Evolutionary conservation across 2,329 filamentous ascomycete genomes (phyloP).

Genomic region (Fusarium chaquense): DNA sequence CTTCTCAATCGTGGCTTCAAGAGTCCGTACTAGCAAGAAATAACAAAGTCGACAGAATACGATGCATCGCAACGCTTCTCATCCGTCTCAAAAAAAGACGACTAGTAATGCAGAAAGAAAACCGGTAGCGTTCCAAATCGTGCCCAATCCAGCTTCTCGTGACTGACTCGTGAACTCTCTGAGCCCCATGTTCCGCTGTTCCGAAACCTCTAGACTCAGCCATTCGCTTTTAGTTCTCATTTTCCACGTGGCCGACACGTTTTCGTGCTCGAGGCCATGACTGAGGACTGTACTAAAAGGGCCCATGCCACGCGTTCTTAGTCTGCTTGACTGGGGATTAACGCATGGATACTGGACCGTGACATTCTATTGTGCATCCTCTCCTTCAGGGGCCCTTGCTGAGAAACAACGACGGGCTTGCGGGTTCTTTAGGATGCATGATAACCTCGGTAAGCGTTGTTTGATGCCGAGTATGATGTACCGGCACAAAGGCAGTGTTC

Average conservation of each 20-base stretch:
- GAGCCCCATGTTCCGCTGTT: not conserved
- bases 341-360: not conserved
- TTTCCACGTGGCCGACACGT: constrained; percentile 28
- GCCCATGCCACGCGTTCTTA: not conserved
- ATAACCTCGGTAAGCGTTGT: not conserved
- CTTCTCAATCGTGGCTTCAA: not conserved
- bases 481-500: too few species aligned
- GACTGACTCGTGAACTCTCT: constrained; percentile 17
- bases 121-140: not conserved
- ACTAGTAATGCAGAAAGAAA: not conserved
- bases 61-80: not conserved
- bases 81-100: not conserved
- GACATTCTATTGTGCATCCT: not conserved
- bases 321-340: not conserved
- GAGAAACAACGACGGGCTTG: not conserved
- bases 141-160: not conserved
- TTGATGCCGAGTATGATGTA: not conserved
- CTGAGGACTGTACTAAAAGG: not conserved
- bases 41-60: not conserved
- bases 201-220: not conserved
- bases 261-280: constrained; percentile 5
- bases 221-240: not conserved
- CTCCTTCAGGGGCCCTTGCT: not conserved
- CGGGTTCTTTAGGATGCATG: too few species aligned
- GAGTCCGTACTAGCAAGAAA: not conserved